Percentiles rank a stretch among this genome's conserved stretches.
phyloP scores from a whole-genome alignment of 164 flowering plant genomes.

The Vitis labrusca region DNA sequence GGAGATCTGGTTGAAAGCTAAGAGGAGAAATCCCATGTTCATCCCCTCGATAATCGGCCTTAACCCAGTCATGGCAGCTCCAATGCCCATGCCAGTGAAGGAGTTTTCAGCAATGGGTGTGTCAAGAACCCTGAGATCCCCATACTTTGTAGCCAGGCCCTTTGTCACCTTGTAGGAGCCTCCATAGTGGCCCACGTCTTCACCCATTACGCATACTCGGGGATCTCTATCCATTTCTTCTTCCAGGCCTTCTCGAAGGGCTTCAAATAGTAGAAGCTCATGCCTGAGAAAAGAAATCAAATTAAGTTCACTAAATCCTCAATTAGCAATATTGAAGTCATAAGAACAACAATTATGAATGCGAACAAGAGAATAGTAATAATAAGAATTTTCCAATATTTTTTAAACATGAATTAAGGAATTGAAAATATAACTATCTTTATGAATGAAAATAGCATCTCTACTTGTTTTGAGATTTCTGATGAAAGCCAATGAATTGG shows the following conservation, averaged over 20 bases:
- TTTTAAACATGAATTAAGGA: too few relatives aligned
- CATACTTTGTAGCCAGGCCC: conserved; percentile 71
- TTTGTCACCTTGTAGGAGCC: conserved; percentile 92
- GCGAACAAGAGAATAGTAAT: too few relatives aligned
- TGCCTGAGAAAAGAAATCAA: conserved; percentile 41
- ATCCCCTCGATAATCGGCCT: conserved; percentile 85
- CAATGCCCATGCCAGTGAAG: conserved; percentile 93
- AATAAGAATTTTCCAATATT: too few relatives aligned
- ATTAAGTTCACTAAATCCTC: too few relatives aligned
- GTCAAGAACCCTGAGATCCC: conserved; percentile 87
- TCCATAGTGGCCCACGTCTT: conserved; percentile 94
- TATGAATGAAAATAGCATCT: too few relatives aligned
- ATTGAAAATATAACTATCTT: too few relatives aligned
- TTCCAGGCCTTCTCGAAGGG: conserved; percentile 81
- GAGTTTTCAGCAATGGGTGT: conserved; percentile 94
- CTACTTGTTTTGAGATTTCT: too few relatives aligned
- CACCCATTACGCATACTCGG: conserved; percentile 76
- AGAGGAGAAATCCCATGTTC: conserved; percentile 93
- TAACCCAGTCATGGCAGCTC: conserved; percentile 93
- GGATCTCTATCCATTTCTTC: conserved; percentile 94
- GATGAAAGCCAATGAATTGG: too few relatives aligned
- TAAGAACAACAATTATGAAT: too few relatives aligned
- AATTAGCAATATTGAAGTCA: too few relatives aligned
- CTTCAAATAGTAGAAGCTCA: conserved; percentile 83
- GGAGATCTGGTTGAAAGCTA: conserved; percentile 87